A percentile compares a stretch with the other conserved stretches of the same genome.
phyloP scores from a whole-genome alignment of 495 filamentous ascomycete genomes.

The Endocarpon pusillum region DNA sequence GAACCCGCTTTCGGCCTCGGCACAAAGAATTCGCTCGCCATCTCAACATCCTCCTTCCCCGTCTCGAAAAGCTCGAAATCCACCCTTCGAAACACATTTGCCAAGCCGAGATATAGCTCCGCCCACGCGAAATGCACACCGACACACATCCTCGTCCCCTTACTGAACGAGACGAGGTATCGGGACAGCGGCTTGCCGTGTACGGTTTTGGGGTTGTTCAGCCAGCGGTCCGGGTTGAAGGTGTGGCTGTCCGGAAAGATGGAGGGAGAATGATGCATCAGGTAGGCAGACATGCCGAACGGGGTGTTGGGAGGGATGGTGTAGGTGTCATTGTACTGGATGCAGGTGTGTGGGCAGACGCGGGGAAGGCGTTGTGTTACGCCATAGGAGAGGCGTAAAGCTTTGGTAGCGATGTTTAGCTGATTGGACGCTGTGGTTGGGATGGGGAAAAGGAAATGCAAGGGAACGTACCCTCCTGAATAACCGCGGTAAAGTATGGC shows the following conservation, averaged over 20 bases:
- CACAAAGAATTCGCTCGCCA: constrained; percentile 21
- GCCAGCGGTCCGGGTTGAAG: constrained; percentile 30
- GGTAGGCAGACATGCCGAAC: constrained; percentile 22
- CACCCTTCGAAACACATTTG: constrained; percentile 4
- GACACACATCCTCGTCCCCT: constrained; percentile 13
- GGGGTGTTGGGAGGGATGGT: constrained; percentile 19
- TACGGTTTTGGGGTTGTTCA: constrained; percentile 13
- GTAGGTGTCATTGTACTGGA: constrained; percentile 17
- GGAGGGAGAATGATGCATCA: constrained; percentile 22
- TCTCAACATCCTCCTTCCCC: constrained; percentile 1
- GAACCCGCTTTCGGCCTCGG: constrained; percentile 16
- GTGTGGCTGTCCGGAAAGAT: constrained; percentile 23
- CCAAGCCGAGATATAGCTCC: constrained; percentile 28
- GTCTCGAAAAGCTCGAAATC: neutral
- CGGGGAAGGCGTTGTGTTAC: constrained; percentile 17
- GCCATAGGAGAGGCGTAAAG: constrained; percentile 22
- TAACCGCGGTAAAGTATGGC: constrained; percentile 8
- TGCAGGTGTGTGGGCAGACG: constrained; percentile 12
- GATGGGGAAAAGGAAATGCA: neutral
- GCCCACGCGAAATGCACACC: constrained; percentile 25
- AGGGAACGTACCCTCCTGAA: constrained; percentile 5
- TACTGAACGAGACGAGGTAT: constrained; percentile 15
- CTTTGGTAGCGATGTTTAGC: constrained; percentile 22
- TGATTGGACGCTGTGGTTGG: too few relatives aligned
- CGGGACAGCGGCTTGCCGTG: constrained; percentile 6